phyloP scores from a whole-genome alignment of 1,284 basidiomycete genomes.

The Sporisorium scitamineum region DNA sequence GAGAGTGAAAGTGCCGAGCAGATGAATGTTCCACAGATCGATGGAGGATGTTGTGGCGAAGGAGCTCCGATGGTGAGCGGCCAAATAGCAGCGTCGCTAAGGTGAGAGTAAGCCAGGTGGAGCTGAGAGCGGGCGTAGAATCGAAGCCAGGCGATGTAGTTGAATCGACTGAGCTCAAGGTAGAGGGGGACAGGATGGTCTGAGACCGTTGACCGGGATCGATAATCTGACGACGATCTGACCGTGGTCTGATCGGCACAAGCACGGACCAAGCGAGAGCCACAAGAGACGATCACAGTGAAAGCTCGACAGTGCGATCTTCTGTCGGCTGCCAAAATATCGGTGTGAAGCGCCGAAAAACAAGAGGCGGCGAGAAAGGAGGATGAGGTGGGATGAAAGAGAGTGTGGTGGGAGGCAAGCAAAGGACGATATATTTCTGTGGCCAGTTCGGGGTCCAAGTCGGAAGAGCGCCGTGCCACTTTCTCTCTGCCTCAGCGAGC shows the following conservation, averaged over 20 bases:
- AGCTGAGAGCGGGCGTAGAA: neutral
- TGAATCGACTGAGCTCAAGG: neutral
- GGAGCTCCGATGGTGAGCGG: neutral
- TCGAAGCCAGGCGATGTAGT: neutral
- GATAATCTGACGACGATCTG: neutral
- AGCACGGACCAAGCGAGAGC: neutral
- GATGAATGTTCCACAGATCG: neutral
- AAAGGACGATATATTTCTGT: neutral
- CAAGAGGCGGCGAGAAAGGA: neutral
- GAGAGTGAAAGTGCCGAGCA: neutral
- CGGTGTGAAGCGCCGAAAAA: neutral
- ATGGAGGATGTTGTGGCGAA: neutral
- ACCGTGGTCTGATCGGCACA: neutral
- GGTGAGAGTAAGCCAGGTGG: neutral
- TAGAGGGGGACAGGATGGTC: neutral
- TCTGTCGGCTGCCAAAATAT: neutral
- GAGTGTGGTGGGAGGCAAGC: neutral
- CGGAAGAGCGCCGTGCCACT: neutral
- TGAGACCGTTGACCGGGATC: neutral
- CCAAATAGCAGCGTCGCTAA: neutral
- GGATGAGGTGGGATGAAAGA: slow-evolving; percentile 1
- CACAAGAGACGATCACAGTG: neutral
- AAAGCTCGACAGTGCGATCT: neutral
- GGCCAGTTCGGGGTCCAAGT: neutral
- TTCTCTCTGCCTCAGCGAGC: too few species aligned